Evolutionary conservation across 2,329 filamentous ascomycete species (phyloP).

Genomic region (Hypoxylon sp.): DNA sequence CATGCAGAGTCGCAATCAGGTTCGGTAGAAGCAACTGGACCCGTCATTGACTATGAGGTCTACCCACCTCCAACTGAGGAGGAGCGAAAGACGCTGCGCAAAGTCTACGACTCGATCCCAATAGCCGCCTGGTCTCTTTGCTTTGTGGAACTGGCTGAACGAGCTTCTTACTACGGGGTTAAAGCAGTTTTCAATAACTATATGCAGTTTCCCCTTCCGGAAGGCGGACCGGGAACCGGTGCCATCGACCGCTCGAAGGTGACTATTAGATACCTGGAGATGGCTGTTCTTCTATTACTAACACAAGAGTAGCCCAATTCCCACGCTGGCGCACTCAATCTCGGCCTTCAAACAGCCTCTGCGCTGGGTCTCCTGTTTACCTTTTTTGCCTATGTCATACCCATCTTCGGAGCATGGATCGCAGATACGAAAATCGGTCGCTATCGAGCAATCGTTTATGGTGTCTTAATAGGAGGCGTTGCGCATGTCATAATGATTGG

Average conservation of each 20-base stretch:
- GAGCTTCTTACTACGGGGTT: conserved; percentile 66
- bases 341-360: conserved; percentile 62
- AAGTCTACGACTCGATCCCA: conserved; percentile 61
- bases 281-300: background rate
- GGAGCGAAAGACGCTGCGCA: conserved; percentile 60
- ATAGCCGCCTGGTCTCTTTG: conserved; percentile 61
- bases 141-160: conserved; percentile 64
- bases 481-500: conserved; percentile 75
- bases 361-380: conserved; percentile 61
- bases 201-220: conserved; percentile 66
- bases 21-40: conserved; percentile 29
- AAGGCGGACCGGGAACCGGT: conserved; percentile 54
- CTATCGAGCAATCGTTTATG: conserved; percentile 73
- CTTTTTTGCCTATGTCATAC: conserved; percentile 64
- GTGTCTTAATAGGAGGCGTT: conserved; percentile 68
- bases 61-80: conserved; percentile 61
- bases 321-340: conserved; percentile 65
- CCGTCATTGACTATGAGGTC: conserved; percentile 44
- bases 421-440: conserved; percentile 76
- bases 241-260: conserved; percentile 49
- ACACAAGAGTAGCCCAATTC: conserved; percentile 50
- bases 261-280: background rate
- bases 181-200: conserved; percentile 67
- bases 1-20: conserved; percentile 31
- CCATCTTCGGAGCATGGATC: conserved; percentile 65